Evolutionary conservation across 495 filamentous ascomycete genomes (phyloP), one percentile per base, ranked within the genome.

Genomic region (Niebla homalea): DNA sequence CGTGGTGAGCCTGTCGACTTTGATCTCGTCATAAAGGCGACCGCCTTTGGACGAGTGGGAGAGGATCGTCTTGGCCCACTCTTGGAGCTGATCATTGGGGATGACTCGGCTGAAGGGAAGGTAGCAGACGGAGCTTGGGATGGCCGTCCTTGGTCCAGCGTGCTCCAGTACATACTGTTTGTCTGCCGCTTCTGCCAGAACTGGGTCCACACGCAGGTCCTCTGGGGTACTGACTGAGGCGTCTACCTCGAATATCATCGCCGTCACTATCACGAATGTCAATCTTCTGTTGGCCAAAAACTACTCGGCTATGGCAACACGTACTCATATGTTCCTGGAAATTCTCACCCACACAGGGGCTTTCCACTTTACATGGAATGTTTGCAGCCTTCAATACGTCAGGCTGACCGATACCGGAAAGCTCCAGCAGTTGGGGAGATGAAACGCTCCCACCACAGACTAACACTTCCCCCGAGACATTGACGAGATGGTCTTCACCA

Each of bases 241-340:
- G 23, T 69, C 62, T 25, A 77, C 64, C 54, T 77, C 73, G 37
- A 66, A 74, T 15, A 75, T 62, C 19, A 62, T 62, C 11, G 63
- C 58, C 4, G 69, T 71, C 64, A 70, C 69, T 72, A 18, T 16
- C 19, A 14, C 3, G 43, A 6, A 1, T 8, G 35, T 52, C 37
- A 56, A 41, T 12, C 3, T 21, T 2, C 10, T 39, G 22, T 21
- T 12, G 18, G 25, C n/a, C n/a, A n/a, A n/a, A n/a, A n/a, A n/a
- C n/a, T n/a, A 32, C 29, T 7, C 0, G 29, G 29, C 29, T 7
- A 7, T 37, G 15, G 15, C 11, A 19, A 47, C 35, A 50, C 64
- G 39, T 61, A 69, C 72, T 70, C 45, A 71, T 51, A 51, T 78
- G 75, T 25, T 78, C 76, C 52, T 80, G 76, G 3, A 79, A 58